Evolutionary conservation across 2,329 filamentous ascomycete genomes (phyloP).

Genomic region (Talaromyces sp.): DNA sequence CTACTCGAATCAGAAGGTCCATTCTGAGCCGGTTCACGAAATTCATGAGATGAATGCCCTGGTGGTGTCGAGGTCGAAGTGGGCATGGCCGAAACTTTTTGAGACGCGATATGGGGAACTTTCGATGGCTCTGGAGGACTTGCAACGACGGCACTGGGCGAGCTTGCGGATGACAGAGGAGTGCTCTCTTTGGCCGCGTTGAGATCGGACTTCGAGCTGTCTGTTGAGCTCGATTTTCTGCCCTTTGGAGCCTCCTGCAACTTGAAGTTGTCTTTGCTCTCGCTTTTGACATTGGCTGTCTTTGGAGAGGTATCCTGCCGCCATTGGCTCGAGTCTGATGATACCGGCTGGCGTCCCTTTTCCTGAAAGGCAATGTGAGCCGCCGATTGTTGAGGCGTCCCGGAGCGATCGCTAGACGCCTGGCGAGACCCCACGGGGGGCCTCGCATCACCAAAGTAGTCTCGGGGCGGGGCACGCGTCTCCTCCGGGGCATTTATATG

Average conservation of each 20-base stretch:
- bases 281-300: slow-evolving; percentile 10
- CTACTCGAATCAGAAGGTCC: slow-evolving; percentile 36
- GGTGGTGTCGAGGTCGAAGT: slow-evolving; percentile 27
- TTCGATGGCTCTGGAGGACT: slow-evolving; percentile 27
- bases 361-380: slow-evolving; percentile 93
- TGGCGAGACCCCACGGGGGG: slow-evolving; percentile 22
- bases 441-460: slow-evolving; percentile 50
- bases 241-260: slow-evolving; percentile 74
- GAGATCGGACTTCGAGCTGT: slow-evolving; percentile 8
- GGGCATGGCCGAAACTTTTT: slow-evolving; percentile 15
- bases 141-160: slow-evolving; percentile 15
- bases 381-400: slow-evolving; percentile 49
- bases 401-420: slow-evolving; percentile 16
- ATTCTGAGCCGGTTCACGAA: slow-evolving; percentile 50
- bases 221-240: slow-evolving; percentile 44
- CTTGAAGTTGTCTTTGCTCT: slow-evolving; percentile 59
- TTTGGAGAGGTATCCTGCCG: slow-evolving; percentile 17
- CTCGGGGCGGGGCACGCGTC: slow-evolving; percentile 34
- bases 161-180: slow-evolving; percentile 32
- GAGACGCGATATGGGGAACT: slow-evolving; percentile 13
- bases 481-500: slow-evolving; percentile 1
- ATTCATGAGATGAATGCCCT: slow-evolving; percentile 54
- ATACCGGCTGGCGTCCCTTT: slow-evolving; percentile 63
- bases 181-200: slow-evolving; percentile 32
- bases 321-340: slow-evolving; percentile 28